Evolutionary conservation across 106 monocot species (phyloP), one percentile per base, ranked within the genome.

Genomic region (Dioscorea dumetorum): DNA sequence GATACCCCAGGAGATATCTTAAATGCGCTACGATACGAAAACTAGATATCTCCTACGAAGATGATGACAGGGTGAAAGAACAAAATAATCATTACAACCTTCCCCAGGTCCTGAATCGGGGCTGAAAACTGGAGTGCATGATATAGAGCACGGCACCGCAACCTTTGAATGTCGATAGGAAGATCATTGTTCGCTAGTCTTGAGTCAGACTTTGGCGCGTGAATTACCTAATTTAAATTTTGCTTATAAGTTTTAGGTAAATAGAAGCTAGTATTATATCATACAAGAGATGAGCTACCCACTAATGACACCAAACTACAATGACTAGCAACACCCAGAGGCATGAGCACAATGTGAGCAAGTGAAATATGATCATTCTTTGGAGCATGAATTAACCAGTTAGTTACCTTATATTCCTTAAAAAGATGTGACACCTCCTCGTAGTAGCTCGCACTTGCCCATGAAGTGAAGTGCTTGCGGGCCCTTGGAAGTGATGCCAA

Each of bases 191-290:
- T 97, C 49, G 91, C 95, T 18, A 97, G 72, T 49, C 95, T 84
- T 70, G 95, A 88, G 78, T 97, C 95, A 70, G 88, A 97, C 61
- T 97, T 97, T 18, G 95, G 91, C 24, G 82, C 88, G 80, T 97
- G 91, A 78, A 97, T 82, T 20, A 97, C 88, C 95, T 97, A 73
- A 72, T 34, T 65, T 4, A 57, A 71, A 53, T 13, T 2, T 41
- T 8, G 41, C 41, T 41, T 2, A 41, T 41, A 41, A 41, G 41
- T 41, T 41, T 41, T 41, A 41, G 2, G 41, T 41, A 41, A 41
- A 41, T 41, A 41, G 41, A 41, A 41, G 41, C 41, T 41, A 0
- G 41, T 41, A 28, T 28, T 28, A 28, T 28, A 28, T 28, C 28
- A 28, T 41, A 41, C 0, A 41, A 41, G 41, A 8, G 41, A 10